These are phyloP conservation scores for Lipomyces sp. DNA, from an alignment of 805 yeast genomes.

Conservation along the genomic window DNA sequence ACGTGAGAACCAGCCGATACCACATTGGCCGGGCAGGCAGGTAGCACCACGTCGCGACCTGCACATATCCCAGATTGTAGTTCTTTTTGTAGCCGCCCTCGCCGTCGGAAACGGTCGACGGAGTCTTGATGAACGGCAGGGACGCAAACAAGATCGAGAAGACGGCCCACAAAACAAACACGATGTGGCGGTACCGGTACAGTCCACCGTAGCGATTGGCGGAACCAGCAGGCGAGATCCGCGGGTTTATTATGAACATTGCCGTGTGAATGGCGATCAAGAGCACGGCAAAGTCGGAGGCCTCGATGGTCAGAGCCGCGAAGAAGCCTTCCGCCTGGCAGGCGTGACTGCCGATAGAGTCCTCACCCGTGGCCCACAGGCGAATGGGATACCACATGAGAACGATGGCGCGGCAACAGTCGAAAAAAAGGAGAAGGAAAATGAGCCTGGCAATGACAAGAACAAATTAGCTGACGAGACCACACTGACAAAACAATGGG, in stretches of 20 bases:
- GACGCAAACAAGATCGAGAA: constrained; percentile 68
- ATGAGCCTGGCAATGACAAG: constrained; percentile 71
- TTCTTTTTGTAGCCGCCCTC: constrained; percentile 41
- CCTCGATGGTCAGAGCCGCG: constrained; percentile 24
- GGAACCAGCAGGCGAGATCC: constrained; percentile 10
- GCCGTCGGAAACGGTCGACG: not conserved
- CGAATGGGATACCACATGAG: constrained; percentile 60
- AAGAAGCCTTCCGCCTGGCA: constrained; percentile 28
- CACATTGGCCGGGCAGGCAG: constrained; percentile 69
- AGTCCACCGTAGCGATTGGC: constrained; percentile 47
- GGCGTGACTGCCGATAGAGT: constrained; percentile 19
- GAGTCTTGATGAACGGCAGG: constrained; percentile 55
- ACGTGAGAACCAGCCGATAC: constrained; percentile 69
- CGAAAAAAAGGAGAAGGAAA: constrained; percentile 63
- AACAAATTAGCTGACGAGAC: no score
- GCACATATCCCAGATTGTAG: constrained; percentile 43
- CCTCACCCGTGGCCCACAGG: constrained; percentile 25
- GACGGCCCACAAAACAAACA: constrained; percentile 56
- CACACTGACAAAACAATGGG: not conserved
- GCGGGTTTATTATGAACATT: constrained; percentile 53
- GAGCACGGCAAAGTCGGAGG: constrained; percentile 79
- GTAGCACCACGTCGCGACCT: constrained; percentile 74
- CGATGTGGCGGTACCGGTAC: constrained; percentile 52
- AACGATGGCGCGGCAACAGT: constrained; percentile 67
- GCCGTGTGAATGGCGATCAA: constrained; percentile 82